Base-by-base conservation (phyloP, 164 flowering plant genomes). In the Magnolia kwangsiensis region DNA sequence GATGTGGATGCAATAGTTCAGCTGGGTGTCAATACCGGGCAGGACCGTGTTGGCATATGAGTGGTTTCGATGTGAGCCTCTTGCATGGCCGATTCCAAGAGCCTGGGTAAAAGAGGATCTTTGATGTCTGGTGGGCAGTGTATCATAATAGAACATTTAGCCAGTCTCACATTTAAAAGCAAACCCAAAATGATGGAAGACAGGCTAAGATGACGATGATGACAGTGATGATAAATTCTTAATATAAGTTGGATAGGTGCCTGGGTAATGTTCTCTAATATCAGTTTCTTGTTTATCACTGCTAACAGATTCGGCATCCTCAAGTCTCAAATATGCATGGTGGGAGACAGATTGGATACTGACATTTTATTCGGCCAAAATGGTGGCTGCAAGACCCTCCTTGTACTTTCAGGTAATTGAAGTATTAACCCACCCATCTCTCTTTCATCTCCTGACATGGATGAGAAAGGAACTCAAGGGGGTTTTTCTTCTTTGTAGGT, bases 291-390 rank as follows among this genome's bases (percentile, higher is more conserved):
- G 71, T 31, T 49, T 66, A 66, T 73, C 20, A 67, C 73, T 3
- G 45, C 78, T 50, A 64, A 55, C 93, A 94, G 99, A 79, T 96
- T 96, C 72, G 90, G 91, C 76, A 93, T 96, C 75, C 80, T 74
- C 63, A 94, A 92, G 87, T 94, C 99, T 55, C 98, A 94, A 79
- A 96, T 96, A 80, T 94, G 98, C 91, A 96, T 96, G 99, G 99
- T 96, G 50, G 99, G 98, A 69, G 98, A 94, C 84, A 92, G 99
- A 87, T 67, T 96, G 80, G 99, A 96, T 73, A 96, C 99, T 0
- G 98, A 96, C 80, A 94, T 96, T 77, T 84, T 96, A 69, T 96
- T 96, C 77, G 99, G 99, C 78, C 96, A 94, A 81, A 96, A 96
- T 81, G 98, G 99, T 68, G 98, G 99, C 16, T 96, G 99, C 87